These are phyloP conservation scores for Helminthosporium solani DNA, from an alignment of 2,329 filamentous ascomycete genomes.

Conservation along the genomic window DNA sequence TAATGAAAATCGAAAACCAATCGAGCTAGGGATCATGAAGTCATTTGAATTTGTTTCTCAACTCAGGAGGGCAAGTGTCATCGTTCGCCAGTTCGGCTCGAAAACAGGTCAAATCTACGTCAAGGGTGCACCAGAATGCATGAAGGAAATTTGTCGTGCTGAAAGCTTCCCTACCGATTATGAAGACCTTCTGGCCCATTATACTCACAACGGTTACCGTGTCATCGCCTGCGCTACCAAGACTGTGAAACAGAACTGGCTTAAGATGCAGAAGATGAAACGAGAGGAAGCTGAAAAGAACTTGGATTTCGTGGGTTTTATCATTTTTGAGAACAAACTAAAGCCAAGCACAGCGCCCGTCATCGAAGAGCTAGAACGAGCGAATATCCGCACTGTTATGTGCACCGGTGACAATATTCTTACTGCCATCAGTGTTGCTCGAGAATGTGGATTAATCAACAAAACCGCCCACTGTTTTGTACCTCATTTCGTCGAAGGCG, in stretches of 20 bases:
- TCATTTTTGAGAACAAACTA: slow-evolving; percentile 98
- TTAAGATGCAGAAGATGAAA: slow-evolving; percentile 92
- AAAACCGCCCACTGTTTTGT: slow-evolving; percentile 86
- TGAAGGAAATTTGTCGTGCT: slow-evolving; percentile 85
- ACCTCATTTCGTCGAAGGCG: slow-evolving; percentile 80
- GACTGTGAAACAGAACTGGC: slow-evolving; percentile 87
- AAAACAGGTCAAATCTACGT: slow-evolving; percentile 86
- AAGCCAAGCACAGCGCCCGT: slow-evolving; percentile 83
- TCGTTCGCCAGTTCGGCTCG: slow-evolving; percentile 84
- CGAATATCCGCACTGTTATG: slow-evolving; percentile 89
- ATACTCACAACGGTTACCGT: slow-evolving; percentile 93
- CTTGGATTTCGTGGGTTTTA: slow-evolving; percentile 90
- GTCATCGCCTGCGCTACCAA: slow-evolving; percentile 95
- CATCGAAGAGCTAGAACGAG: slow-evolving; percentile 76
- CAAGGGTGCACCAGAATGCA: slow-evolving; percentile 94
- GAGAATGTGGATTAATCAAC: slow-evolving; percentile 83
- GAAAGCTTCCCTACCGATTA: slow-evolving; percentile 87
- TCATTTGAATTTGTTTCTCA: slow-evolving; percentile 95
- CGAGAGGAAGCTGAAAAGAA: slow-evolving; percentile 79
- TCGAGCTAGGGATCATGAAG: slow-evolving; percentile 88
- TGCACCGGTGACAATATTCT: slow-evolving; percentile 97
- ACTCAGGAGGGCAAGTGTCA: slow-evolving; percentile 84
- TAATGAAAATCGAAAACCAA: slow-evolving; percentile 51
- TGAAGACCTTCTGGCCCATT: slow-evolving; percentile 82
- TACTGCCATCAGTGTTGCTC: slow-evolving; percentile 91